These are phyloP conservation scores for Raphanus raphanistrum DNA, from an alignment of 345 rosid species.

Conservation along the genomic window DNA sequence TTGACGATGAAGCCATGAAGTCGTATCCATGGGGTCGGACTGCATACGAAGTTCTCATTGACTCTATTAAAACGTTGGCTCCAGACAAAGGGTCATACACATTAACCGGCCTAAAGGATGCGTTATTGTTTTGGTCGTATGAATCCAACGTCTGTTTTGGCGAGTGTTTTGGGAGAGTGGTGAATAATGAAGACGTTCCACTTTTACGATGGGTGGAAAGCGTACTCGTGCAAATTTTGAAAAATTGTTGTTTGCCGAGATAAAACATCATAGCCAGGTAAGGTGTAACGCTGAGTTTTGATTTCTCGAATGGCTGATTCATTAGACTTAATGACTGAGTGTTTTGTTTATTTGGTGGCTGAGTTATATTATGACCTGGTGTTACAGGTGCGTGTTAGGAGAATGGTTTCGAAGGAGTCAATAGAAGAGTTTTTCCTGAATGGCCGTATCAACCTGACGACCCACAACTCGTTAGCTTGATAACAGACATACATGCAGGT, in stretches of 20 bases:
- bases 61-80: not conserved
- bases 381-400: not conserved
- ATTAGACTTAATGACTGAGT: too few species aligned
- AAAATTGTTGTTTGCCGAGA: not conserved
- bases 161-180: not conserved
- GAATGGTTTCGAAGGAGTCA: not conserved
- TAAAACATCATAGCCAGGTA: not conserved
- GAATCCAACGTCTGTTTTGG: not conserved
- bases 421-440: not conserved
- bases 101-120: not conserved
- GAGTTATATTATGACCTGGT: not conserved
- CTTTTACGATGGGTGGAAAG: not conserved
- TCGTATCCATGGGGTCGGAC: not conserved
- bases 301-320: too few species aligned
- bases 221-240: not conserved
- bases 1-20: not conserved
- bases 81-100: not conserved
- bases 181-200: not conserved
- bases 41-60: not conserved
- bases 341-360: not conserved
- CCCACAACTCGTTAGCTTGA: not conserved
- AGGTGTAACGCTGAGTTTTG: not conserved
- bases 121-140: not conserved
- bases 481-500: not conserved
- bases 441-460: not conserved